phyloP scores from a whole-genome alignment of 352 stramenopile genomes.

The Globisporangium yorkense region DNA sequence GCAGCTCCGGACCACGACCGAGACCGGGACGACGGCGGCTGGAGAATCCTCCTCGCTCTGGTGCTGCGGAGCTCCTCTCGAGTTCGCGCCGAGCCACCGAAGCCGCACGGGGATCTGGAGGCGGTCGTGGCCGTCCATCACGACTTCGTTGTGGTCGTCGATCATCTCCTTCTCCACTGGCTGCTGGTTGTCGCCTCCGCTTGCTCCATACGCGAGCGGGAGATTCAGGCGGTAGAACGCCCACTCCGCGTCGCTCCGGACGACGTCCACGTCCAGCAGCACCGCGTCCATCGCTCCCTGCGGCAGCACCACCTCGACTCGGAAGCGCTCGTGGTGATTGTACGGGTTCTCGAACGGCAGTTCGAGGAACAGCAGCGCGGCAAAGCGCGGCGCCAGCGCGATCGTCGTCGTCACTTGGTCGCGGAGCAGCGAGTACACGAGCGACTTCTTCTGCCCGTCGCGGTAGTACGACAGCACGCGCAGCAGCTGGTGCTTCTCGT shows the following conservation, averaged over 20 bases:
- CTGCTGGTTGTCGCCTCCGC: background rate
- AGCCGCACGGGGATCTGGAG: slow-evolving; percentile 86
- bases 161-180: slow-evolving; percentile 92
- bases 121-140: slow-evolving; percentile 80
- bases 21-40: slow-evolving; percentile 28
- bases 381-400: slow-evolving; percentile 76
- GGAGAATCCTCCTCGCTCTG: background rate
- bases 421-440: slow-evolving; percentile 87
- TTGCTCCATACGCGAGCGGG: slow-evolving; percentile 38
- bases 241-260: slow-evolving; percentile 84
- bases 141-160: slow-evolving; percentile 81
- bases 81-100: slow-evolving; percentile 55
- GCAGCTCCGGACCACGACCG: slow-evolving; percentile 78
- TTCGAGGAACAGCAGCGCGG: slow-evolving; percentile 85
- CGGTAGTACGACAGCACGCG: slow-evolving; percentile 90
- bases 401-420: slow-evolving; percentile 86
- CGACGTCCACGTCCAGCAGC: slow-evolving; percentile 62
- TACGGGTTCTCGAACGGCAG: slow-evolving; percentile 89
- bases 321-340: slow-evolving; percentile 87
- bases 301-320: slow-evolving; percentile 68
- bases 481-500: slow-evolving; percentile 82
- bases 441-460: slow-evolving; percentile 91
- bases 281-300: slow-evolving; percentile 21
- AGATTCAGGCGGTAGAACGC: slow-evolving; percentile 66
- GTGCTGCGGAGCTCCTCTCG: background rate